Base-by-base conservation (phyloP, 2,329 filamentous ascomycete genomes). In the Sporothrix curviconia region DNA sequence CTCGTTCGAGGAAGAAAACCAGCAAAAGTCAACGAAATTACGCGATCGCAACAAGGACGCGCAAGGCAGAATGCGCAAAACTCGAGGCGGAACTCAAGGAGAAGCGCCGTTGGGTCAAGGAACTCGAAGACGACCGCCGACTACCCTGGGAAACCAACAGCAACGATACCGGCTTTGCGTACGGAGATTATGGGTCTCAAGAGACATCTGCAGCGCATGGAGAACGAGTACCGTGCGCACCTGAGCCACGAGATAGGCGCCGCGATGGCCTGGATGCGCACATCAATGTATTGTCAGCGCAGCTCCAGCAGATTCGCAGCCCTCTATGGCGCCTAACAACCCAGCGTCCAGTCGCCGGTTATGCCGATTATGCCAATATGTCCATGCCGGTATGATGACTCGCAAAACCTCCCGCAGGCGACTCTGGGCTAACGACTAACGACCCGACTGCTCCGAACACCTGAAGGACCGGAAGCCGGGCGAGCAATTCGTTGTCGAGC, bases 21-120 rank as follows among this genome's bases (percentile, higher is more conserved):
- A 82, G 57, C 66, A 72, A 17, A 78, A 81, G 59, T 71, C 78
- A n/a, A 71, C 74, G 36, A 74, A 78, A 42, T 73, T 85, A 39
- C 77, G 78, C 43, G 72, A 75, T 37, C 74, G 83, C 55, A 85
- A 86, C 49, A 71, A 74, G 36, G 74, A 80, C 30, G 73, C 89
- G 22, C 86, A n/a, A 90, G 64, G 80, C 86, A 39, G 84, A 85
- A 57, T 81, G 81, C 59, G 73, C 79, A 6, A 76, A 77, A 34
- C 74, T 92, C 52, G 89, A 94, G 68, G 80, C 87, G 8, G 85
- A 89, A 61, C 78, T 94, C 28, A 86, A 84, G 63, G 80, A 88
- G 59, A 88, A 86, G 64, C 81, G 83, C n/a, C 75, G 76, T 24
- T 82, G 86, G 62, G 82, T 92, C 62, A 89, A 90, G 67, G 80